A percentile compares a stretch with the other conserved stretches of the same genome.
These are phyloP conservation scores for Triticum monococcum DNA, from an alignment of 176 grass and related monocot genomes.

Conservation along the genomic window DNA sequence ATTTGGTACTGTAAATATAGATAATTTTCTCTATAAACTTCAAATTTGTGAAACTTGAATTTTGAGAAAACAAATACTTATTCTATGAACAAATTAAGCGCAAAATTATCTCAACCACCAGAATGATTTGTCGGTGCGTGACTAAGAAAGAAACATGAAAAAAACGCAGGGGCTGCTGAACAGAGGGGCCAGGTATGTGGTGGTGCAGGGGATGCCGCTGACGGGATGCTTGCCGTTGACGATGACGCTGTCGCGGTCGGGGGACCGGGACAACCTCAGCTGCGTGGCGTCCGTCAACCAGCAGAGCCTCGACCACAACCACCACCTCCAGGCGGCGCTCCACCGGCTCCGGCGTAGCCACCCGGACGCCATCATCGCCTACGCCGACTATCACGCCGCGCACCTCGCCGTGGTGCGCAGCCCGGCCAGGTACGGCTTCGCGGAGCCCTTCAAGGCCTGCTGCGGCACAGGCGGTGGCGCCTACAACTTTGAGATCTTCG, in stretches of 20 bases:
- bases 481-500: conserved; percentile 77
- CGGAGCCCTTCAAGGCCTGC: conserved; percentile 49
- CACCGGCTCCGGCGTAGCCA: conserved; percentile 36
- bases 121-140: background rate
- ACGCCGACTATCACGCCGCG: conserved; percentile 65
- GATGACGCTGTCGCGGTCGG: conserved; percentile 44
- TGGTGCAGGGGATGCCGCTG: conserved; percentile 71
- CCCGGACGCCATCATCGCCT: conserved; percentile 57
- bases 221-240: conserved; percentile 69
- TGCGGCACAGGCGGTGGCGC: conserved; percentile 63
- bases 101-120: too few relatives aligned
- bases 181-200: conserved; percentile 69
- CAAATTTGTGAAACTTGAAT: too few relatives aligned
- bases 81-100: too few relatives aligned
- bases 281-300: conserved; percentile 60
- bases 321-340: conserved; percentile 40
- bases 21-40: too few relatives aligned
- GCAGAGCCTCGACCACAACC: conserved; percentile 60
- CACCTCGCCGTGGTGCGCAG: conserved; percentile 54
- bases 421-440: conserved; percentile 55
- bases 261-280: conserved; percentile 64
- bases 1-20: too few relatives aligned
- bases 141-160: background rate
- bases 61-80: too few relatives aligned
- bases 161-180: conserved; percentile 8